Conservation (phyloP, 805 yeast genomes). For the Scheffersomyces amazonensis region DNA sequence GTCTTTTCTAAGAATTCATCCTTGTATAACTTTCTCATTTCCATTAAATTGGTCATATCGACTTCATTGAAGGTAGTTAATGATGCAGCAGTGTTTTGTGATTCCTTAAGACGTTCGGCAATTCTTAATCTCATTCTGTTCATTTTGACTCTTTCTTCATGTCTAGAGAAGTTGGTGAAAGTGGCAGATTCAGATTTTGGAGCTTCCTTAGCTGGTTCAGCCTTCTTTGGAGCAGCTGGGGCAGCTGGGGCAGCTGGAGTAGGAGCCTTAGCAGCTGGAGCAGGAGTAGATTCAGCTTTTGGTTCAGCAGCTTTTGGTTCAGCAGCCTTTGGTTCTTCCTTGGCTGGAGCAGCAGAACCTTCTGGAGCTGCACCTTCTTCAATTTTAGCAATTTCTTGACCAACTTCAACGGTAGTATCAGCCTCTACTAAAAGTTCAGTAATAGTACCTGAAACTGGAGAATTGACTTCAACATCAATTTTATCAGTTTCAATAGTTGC, state of each 20-base stretch:
- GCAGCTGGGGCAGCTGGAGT: conserved; percentile 22
- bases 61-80: conserved; percentile 97
- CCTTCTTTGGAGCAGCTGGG: conserved; percentile 22
- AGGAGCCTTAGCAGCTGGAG: conserved; percentile 19
- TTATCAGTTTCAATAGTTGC: conserved; percentile 99
- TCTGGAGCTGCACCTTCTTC: conserved; percentile 77
- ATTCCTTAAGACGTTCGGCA: conserved; percentile 98
- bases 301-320: conserved; percentile 19
- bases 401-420: conserved; percentile 94
- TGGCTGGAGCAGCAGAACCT: conserved; percentile 44
- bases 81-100: conserved; percentile 98
- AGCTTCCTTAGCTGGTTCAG: conserved; percentile 21
- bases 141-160: conserved; percentile 93
- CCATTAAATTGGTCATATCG: conserved; percentile 89
- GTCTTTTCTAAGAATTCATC: conserved; percentile 93
- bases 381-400: conserved; percentile 85
- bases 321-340: conserved; percentile 20
- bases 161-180: conserved; percentile 63
- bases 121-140: conserved; percentile 99
- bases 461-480: conserved; percentile 94
- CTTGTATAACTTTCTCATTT: conserved; percentile 94
- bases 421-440: conserved; percentile 77
- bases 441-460: conserved; percentile 89
- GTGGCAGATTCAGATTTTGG: conserved; percentile 20
- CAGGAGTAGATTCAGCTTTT: conserved; percentile 29